These are phyloP conservation scores for Tricholoma terreum DNA, from an alignment of 768 basidiomycete genomes.

Conservation along the genomic window DNA sequence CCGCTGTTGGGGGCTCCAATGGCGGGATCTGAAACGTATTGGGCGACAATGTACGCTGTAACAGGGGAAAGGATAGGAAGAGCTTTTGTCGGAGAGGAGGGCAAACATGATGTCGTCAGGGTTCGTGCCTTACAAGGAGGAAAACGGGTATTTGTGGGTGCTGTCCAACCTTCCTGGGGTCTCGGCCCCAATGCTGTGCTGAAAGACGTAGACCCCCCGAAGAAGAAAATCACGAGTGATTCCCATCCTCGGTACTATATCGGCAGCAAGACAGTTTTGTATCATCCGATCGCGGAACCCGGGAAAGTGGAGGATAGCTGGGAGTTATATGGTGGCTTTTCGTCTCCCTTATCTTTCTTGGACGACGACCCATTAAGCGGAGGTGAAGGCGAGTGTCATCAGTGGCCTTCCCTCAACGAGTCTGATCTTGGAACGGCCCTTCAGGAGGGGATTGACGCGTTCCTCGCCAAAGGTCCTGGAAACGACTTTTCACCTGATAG, in stretches of 20 bases:
- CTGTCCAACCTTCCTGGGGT: slow-evolving; percentile 29
- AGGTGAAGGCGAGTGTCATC: slow-evolving; percentile 18
- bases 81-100: slow-evolving; percentile 21
- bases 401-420: slow-evolving; percentile 6
- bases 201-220: slow-evolving; percentile 12
- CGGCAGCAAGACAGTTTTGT: slow-evolving; percentile 11
- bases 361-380: slow-evolving; percentile 1
- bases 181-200: slow-evolving; percentile 9
- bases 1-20: slow-evolving; percentile 2
- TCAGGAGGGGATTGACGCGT: slow-evolving; percentile 12
- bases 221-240: slow-evolving; percentile 7
- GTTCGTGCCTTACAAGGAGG: slow-evolving; percentile 4
- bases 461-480: slow-evolving; percentile 13
- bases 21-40: slow-evolving; percentile 22
- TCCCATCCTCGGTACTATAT: slow-evolving; percentile 13
- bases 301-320: background rate
- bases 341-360: slow-evolving; percentile 12
- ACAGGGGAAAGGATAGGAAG: slow-evolving; percentile 26
- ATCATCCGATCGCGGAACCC: background rate
- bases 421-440: slow-evolving; percentile 19
- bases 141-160: slow-evolving; percentile 28
- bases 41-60: slow-evolving; percentile 29
- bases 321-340: background rate
- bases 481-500: slow-evolving; percentile 17
- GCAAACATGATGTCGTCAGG: slow-evolving; percentile 19